Evolutionary conservation across 306 rosid species (phyloP).

Genomic region (Adenanthera pavonina): DNA sequence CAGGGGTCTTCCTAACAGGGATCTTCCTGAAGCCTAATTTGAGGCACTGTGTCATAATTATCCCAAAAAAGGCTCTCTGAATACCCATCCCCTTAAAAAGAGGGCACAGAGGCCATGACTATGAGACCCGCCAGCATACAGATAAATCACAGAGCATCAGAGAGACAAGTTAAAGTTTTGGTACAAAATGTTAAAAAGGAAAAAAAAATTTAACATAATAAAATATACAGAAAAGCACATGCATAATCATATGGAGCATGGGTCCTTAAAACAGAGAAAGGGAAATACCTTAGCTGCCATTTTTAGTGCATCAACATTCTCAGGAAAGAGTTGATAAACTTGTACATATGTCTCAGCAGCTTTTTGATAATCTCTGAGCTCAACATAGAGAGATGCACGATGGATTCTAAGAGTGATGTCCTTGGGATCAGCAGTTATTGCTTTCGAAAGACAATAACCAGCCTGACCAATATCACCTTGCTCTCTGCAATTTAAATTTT

Average conservation of each 20-base stretch:
- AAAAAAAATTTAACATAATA: not conserved
- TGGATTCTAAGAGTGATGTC: slow-evolving; percentile 55
- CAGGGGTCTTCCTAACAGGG: slow-evolving; percentile 1
- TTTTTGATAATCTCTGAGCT: slow-evolving; percentile 73
- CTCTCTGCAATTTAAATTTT: slow-evolving; percentile 53
- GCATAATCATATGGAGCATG: slow-evolving; percentile 31
- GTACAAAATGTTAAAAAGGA: not conserved
- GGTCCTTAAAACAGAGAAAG: slow-evolving; percentile 29
- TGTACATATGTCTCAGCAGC: slow-evolving; percentile 81
- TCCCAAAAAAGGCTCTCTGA: not conserved
- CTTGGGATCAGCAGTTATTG: slow-evolving; percentile 80
- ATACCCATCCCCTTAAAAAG: not conserved
- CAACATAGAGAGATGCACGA: slow-evolving; percentile 72
- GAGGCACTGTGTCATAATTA: not conserved
- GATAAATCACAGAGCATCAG: slow-evolving; percentile 15
- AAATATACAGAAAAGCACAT: slow-evolving; percentile 27
- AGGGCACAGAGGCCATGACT: not conserved
- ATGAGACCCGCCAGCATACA: slow-evolving; percentile 16
- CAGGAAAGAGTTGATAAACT: slow-evolving; percentile 61
- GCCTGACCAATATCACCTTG: slow-evolving; percentile 70
- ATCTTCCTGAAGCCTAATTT: not conserved
- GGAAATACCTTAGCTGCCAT: slow-evolving; percentile 64
- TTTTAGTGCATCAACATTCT: slow-evolving; percentile 77
- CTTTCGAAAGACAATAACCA: slow-evolving; percentile 76
- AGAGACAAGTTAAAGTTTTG: not conserved